Percentiles rank a stretch among this genome's conserved stretches.
Evolutionary conservation across 768 basidiomycete species (phyloP).

Genomic region (Russula griseocarnosa): DNA sequence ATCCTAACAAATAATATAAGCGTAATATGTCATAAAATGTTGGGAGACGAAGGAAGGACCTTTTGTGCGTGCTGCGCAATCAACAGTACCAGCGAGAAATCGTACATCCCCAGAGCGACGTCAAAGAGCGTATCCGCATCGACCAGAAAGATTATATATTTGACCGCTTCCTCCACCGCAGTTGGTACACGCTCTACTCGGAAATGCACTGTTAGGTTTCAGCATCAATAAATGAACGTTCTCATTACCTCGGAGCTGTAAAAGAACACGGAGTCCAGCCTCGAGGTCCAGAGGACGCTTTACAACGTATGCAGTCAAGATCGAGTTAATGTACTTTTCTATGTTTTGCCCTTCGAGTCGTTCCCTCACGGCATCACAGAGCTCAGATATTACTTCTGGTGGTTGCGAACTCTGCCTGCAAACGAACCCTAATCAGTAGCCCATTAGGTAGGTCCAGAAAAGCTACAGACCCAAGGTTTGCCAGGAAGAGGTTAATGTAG

Average conservation of each 20-base stretch:
- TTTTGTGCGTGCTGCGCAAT: conserved; percentile 97
- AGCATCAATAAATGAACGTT: neutral
- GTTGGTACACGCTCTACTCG: conserved; percentile 55
- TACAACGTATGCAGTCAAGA: conserved; percentile 89
- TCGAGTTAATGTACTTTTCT: conserved; percentile 81
- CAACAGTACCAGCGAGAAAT: conserved; percentile 93
- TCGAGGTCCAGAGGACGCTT: conserved; percentile 91
- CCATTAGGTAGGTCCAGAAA: neutral
- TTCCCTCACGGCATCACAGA: conserved; percentile 73
- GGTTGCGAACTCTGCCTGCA: conserved; percentile 56
- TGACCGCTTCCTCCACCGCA: conserved; percentile 92
- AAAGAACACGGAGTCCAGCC: conserved; percentile 68
- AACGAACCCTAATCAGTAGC: conserved; percentile 13
- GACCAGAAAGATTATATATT: conserved; percentile 96
- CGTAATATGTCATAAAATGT: neutral
- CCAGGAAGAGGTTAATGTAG: conserved; percentile 87
- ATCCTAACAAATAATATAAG: conserved; percentile 53
- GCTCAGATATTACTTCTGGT: conserved; percentile 53
- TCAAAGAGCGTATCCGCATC: conserved; percentile 90
- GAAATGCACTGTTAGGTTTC: neutral
- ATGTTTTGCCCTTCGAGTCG: conserved; percentile 71
- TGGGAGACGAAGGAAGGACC: conserved; percentile 41
- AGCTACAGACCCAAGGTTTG: conserved; percentile 65
- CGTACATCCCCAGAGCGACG: conserved; percentile 97
- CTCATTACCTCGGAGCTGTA: conserved; percentile 68